Evolutionary conservation across 2,329 filamentous ascomycete genomes (phyloP), one percentile per base, ranked within the genome.

Genomic region (Penicillium aurantiogriseum): DNA sequence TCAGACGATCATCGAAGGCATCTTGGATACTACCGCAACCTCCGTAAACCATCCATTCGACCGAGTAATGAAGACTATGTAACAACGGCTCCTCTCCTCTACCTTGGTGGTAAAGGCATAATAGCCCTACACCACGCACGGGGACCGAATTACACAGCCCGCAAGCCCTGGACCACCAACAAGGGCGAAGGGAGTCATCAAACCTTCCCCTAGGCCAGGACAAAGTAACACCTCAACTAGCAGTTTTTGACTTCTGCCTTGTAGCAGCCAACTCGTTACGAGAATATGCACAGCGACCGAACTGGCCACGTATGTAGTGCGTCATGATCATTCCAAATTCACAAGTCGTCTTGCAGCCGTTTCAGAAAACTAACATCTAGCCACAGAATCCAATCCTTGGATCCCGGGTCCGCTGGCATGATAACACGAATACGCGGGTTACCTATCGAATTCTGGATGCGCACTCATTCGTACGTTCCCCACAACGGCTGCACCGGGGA

Each of bases 391-490:
- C 4, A 9, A 57, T 39, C 33, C 49, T 27, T 27, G 44, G 33
- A 29, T 57, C 19, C 21, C 25, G 44, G 54, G 49, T 42, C n/a
- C 11, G 35, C 19, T 48, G 42, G 47, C 40, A 38, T 33, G 9
- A 19, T n/a, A 17, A 52, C 13, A 45, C 44, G 43, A 51, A 35
- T 19, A 23, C 38, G 10, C 25, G 50, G 17, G 15, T 39, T 36
- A 36, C 38, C 50, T 44, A 17, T 54, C 57, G 45, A 54, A 52
- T 53, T 33, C 25, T 25, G 10, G 4, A 42, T 46, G 39, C 19
- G 17, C 19, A 15, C 31, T 11, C 21, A 35, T 43, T 43, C 29
- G 21, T 46, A 29, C 11, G 19, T 23, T 53, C 51, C 21, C 51
- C 51, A 47, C 40, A 46, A n/a, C 39, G 40, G 51, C 8, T 53